Evolutionary conservation across 2,329 filamentous ascomycete species (phyloP), one percentile per base, ranked within the genome.

Genomic region (Neonectria sp.): DNA sequence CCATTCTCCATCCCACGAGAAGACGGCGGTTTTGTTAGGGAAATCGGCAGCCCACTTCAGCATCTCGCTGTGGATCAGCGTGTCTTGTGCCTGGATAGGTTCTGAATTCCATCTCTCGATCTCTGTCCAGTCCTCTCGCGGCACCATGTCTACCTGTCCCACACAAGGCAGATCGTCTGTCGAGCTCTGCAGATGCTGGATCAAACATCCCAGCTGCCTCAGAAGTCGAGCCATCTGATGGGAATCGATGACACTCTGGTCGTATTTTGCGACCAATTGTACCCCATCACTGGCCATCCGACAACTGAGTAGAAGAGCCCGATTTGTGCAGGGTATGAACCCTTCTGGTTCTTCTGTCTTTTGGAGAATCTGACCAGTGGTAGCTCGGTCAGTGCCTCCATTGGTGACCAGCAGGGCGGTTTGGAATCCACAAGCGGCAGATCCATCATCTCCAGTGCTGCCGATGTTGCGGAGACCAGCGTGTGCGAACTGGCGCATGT

Each of bases 361-460:
- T 13, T 40, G 35, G 35, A 40, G 35, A 11, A 40, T 40, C 17
- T 11, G 35, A 40, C 35, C 21, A 21, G 21, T 21, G 2, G 21
- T 21, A 21, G 21, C 21, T 21, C 21, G 21, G 21, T 21, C 21
- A 21, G 21, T 21, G 21, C 21, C 21, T 21, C 21, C 21, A 21
- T 40, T 17, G 0, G 66, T 55, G 4, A 68, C 63, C 8, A 62
- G 6, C 2, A 68, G 29, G 2, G 67, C 58, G 3, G 66, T 67
- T 31, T 68, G 66, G 7, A 68, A 68, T 21, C 48, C 66, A 13
- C 63, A 63, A 2, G 65, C 63, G 11, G 65, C 63, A 43, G 58
- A 33, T 21, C 63, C 63, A 27, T 67, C 35, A 0, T 63, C 63
- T 2, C 66, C 63, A 27, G 46, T 17, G 0, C 21, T 27, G 2